Evolutionary conservation across 768 basidiomycete species (phyloP), one percentile per base, ranked within the genome.

Genomic region (Suillus bovinus): DNA sequence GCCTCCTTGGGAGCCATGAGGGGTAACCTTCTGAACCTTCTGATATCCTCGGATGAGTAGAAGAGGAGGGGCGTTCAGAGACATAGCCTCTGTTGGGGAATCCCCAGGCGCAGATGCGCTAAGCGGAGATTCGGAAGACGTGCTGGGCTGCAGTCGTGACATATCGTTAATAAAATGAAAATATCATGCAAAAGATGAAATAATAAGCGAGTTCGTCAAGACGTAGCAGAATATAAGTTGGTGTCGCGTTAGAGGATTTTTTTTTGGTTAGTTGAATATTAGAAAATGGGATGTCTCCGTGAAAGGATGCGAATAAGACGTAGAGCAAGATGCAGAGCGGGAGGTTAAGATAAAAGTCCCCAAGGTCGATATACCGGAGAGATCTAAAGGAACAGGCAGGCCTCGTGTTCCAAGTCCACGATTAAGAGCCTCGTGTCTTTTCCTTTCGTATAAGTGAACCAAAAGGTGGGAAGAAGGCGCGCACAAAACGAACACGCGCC

Each of bases 1-100:
- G 92, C 16, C 92, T 82, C 63, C 79, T 84, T 20, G 92, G 92
- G 1, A 94, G 86, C 92, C 92, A 94, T 27, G 89, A 87, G 3
- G 92, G 92, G 71, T 94, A 94, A 16, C 87, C 87, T 66, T 90
- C 89, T 20, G 82, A 82, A 58, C 74, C 67, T 67, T 84, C 82
- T 58, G 74, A 77, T 2, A 61, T 38, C 61, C 74, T 69, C 10
- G 74, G 72, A 17, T 74, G 73, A 57, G 75, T 69, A 1, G 76
- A 76, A 44, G 76, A 71, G 14, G 74, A 77, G 0, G 76, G 76
- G 4, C 69, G 75, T 27, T 75, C 74, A 59, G 75, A 75, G 36
- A 72, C 63, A 55, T 74, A 69, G 24, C 61, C 74, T 14, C 66
- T 70, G 58, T 74, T n/a, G 65, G 72, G 24, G 67, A 66, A 36